These are phyloP conservation scores for Lodderomyces beijingensis DNA, from an alignment of 1,139 yeast species.

Conservation along the genomic window DNA sequence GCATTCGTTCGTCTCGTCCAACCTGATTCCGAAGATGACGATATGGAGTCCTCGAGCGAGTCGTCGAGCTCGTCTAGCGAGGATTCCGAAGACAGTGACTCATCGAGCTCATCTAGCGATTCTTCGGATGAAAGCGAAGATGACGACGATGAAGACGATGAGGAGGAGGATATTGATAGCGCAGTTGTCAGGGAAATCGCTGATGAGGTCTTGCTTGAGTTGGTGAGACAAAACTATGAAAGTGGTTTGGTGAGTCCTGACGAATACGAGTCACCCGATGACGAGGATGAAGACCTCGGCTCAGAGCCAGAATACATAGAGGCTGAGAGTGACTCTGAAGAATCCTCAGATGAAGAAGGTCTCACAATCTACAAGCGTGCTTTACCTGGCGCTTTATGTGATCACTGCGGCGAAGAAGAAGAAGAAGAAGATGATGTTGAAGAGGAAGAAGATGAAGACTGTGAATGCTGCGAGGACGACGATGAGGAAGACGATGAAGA, in stretches of 20 bases:
- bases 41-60: neutral
- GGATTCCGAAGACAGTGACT: neutral
- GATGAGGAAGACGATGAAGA: slow-evolving; percentile 13
- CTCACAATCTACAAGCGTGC: slow-evolving; percentile 42
- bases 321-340: slow-evolving; percentile 21
- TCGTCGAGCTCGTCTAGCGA: neutral
- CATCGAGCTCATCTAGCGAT: neutral
- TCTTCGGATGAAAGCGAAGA: slow-evolving; percentile 12
- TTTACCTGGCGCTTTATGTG: slow-evolving; percentile 34
- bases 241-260: slow-evolving; percentile 32
- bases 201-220: slow-evolving; percentile 36
- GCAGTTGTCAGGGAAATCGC: slow-evolving; percentile 17
- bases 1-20: slow-evolving; percentile 2
- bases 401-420: slow-evolving; percentile 24
- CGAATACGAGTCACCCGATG: slow-evolving; percentile 22
- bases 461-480: slow-evolving; percentile 13
- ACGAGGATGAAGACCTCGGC: slow-evolving; percentile 26
- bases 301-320: slow-evolving; percentile 33
- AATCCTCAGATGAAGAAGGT: slow-evolving; percentile 37
- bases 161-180: neutral
- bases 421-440: no score
- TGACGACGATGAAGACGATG: slow-evolving; percentile 20
- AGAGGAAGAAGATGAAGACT: slow-evolving; percentile 14
- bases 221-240: slow-evolving; percentile 37
- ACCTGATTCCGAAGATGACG: slow-evolving; percentile 12